A percentile compares a stretch with the other conserved stretches of the same genome.
Conservation (phyloP, 192 early-diverging fungal genomes). For the Coemansia sp. region DNA sequence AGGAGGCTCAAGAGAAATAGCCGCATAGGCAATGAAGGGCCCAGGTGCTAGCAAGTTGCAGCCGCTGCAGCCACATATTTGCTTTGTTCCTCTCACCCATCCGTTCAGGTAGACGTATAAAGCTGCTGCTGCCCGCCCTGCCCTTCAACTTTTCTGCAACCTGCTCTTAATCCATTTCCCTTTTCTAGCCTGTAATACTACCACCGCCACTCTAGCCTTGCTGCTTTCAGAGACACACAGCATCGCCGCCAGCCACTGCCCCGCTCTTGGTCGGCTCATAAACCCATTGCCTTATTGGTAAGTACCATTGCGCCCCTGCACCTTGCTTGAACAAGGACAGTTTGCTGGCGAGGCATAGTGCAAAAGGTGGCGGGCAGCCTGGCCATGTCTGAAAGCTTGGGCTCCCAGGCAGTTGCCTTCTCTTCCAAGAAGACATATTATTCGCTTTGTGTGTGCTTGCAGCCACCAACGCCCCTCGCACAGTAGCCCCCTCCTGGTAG, state of each 20-base stretch:
- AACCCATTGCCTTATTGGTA: background rate
- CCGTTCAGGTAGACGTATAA: background rate
- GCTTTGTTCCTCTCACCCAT: background rate
- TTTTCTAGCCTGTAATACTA: background rate
- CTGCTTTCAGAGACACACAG: background rate
- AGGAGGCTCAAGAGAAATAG: background rate
- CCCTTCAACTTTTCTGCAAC: background rate
- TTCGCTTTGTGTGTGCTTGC: background rate
- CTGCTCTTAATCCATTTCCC: background rate
- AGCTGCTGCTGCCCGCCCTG: background rate
- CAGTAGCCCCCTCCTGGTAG: background rate
- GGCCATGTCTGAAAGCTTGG: background rate
- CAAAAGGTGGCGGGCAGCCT: background rate
- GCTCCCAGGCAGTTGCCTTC: background rate
- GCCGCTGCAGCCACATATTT: background rate
- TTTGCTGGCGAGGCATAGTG: background rate
- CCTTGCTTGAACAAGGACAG: background rate
- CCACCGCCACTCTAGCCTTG: background rate
- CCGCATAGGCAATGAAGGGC: background rate
- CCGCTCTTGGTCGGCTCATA: background rate
- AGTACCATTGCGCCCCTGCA: background rate
- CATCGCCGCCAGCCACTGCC: background rate
- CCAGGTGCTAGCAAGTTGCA: background rate
- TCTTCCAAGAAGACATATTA: background rate
- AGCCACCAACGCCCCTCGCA: background rate